These are phyloP conservation scores for Cyberlindnera subsufficiens DNA, from an alignment of 805 yeast genomes.

Conservation along the genomic window DNA sequence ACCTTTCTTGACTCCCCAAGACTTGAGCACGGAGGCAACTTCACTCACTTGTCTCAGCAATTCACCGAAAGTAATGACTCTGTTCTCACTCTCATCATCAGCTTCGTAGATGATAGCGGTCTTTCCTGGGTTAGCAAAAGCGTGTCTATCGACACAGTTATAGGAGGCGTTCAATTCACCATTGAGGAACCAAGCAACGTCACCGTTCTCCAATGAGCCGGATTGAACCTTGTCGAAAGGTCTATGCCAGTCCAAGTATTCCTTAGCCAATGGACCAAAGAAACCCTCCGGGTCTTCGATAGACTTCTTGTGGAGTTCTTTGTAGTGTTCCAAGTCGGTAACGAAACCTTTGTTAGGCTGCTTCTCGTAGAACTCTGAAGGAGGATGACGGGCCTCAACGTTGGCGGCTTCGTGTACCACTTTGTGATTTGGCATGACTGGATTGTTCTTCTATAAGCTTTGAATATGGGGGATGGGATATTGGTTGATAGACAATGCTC, in stretches of 20 bases:
- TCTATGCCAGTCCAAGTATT: constrained; percentile 72
- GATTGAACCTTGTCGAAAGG: constrained; percentile 54
- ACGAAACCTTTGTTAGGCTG: constrained; percentile 30
- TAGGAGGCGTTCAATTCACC: constrained; percentile 92
- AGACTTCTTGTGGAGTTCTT: constrained; percentile 63
- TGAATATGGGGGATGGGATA: neutral
- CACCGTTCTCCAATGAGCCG: constrained; percentile 70
- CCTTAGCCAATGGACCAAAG: constrained; percentile 71
- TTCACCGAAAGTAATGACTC: constrained; percentile 78
- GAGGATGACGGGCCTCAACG: constrained; percentile 26
- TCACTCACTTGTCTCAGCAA: constrained; percentile 78
- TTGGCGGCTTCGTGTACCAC: constrained; percentile 36
- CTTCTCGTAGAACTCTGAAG: constrained; percentile 34
- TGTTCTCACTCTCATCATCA: constrained; percentile 75
- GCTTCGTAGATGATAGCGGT: constrained; percentile 88
- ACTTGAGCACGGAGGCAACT: constrained; percentile 75
- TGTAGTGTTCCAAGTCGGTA: constrained; percentile 54
- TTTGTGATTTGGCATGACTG: constrained; percentile 21
- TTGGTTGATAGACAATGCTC: neutral
- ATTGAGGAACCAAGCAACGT: constrained; percentile 88
- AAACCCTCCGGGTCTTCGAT: constrained; percentile 74
- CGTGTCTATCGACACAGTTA: constrained; percentile 95
- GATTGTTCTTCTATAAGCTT: neutral
- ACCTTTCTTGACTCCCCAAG: constrained; percentile 88
- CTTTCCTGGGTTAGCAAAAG: constrained; percentile 79